phyloP scores from a whole-genome alignment of 768 basidiomycete genomes.

The Suillus brevipes region DNA sequence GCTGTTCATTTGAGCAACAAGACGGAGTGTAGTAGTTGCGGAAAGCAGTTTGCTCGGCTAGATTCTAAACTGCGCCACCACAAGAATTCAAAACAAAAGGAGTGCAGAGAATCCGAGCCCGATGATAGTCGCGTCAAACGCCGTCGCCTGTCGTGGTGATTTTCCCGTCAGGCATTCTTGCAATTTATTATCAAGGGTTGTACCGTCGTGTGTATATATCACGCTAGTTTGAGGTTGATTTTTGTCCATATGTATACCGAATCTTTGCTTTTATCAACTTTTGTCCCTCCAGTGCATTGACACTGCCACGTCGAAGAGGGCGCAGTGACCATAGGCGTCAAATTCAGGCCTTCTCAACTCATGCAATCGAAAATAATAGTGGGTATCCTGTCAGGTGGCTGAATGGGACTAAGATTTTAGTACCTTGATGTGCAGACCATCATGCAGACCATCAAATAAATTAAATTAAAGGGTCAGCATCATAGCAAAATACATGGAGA shows the following conservation, averaged over 20 bases:
- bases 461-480: neutral
- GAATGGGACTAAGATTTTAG: neutral
- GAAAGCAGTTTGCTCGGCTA: conserved; percentile 21
- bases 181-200: neutral
- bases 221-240: neutral
- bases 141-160: neutral
- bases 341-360: neutral
- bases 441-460: neutral
- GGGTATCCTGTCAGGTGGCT: neutral
- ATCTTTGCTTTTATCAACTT: neutral
- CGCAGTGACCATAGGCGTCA: neutral
- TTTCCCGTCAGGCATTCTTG: neutral
- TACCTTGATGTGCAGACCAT: neutral
- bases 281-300: neutral
- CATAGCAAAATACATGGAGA: neutral
- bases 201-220: neutral
- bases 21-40: conserved; percentile 20
- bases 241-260: neutral
- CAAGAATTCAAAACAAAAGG: conserved; percentile 11
- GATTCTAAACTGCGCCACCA: conserved; percentile 29
- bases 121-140: neutral
- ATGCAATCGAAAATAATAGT: neutral
- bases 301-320: neutral
- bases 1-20: conserved; percentile 24
- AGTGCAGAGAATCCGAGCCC: neutral